Evolutionary conservation across 805 yeast species (phyloP).

Genomic region (Wickerhamomyces alni): DNA sequence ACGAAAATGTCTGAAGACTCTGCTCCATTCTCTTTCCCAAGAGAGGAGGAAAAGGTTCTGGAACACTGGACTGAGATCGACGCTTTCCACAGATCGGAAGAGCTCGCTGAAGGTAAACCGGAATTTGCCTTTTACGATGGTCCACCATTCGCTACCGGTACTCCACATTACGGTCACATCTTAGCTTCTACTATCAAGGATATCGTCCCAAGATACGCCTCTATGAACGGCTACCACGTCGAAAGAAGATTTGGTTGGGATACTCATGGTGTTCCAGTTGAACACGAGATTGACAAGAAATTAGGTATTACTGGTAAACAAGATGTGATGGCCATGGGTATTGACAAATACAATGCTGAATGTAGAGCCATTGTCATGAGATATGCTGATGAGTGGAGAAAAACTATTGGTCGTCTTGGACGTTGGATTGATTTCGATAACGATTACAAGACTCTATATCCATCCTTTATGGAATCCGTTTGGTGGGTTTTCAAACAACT

Average conservation of each 20-base stretch:
- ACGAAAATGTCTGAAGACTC: constrained; percentile 30
- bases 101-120: constrained; percentile 79
- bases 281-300: constrained; percentile 97
- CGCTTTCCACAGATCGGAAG: constrained; percentile 86
- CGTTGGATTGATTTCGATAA: constrained; percentile 99
- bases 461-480: constrained; percentile 93
- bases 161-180: constrained; percentile 98
- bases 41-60: constrained; percentile 81
- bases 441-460: constrained; percentile 95
- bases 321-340: constrained; percentile 91
- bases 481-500: constrained; percentile 98
- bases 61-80: constrained; percentile 83
- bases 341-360: constrained; percentile 88
- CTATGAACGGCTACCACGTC: constrained; percentile 94
- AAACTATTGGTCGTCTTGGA: constrained; percentile 88
- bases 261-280: constrained; percentile 98
- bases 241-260: constrained; percentile 99
- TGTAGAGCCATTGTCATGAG: constrained; percentile 98
- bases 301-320: constrained; percentile 89
- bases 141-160: constrained; percentile 99
- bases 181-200: constrained; percentile 96
- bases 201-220: constrained; percentile 94
- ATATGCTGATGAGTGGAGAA: constrained; percentile 92
- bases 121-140: constrained; percentile 95
- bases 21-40: constrained; percentile 64